Percentiles rank a stretch among this genome's conserved stretches.
phyloP scores from a whole-genome alignment of 2,329 filamentous ascomycete genomes.

The Cadophora luteo-olivacea region DNA sequence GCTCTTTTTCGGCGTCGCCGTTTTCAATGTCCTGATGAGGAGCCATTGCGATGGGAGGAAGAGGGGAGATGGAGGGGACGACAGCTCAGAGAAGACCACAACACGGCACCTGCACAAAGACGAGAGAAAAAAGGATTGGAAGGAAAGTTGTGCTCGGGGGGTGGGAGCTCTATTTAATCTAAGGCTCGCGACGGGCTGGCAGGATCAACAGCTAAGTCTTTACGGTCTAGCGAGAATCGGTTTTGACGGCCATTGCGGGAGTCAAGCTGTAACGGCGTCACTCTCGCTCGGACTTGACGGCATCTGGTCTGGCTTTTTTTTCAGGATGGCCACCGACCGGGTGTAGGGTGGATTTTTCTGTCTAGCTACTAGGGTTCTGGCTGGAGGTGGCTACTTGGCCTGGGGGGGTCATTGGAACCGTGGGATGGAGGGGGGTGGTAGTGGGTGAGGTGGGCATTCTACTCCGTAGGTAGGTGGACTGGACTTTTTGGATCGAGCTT shows the following conservation, averaged over 20 bases:
- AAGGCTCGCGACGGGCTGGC: conserved; percentile 15
- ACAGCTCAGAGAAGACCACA: conserved; percentile 15
- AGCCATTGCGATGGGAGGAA: conserved; percentile 33
- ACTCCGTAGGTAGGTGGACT: too few species aligned
- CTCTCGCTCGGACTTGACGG: conserved; percentile 28
- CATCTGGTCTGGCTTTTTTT: conserved; percentile 7
- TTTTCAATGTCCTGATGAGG: conserved; percentile 36
- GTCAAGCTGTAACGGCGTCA: conserved; percentile 21
- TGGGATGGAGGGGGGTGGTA: conserved; percentile 17
- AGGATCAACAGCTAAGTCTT: conserved; percentile 22
- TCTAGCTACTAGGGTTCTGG: neutral
- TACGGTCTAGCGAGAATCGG: conserved; percentile 22
- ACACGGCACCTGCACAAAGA: conserved; percentile 18
- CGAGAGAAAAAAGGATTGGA: conserved; percentile 21
- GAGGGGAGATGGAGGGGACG: conserved; percentile 4
- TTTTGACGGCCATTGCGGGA: conserved; percentile 24
- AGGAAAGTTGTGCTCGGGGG: conserved; percentile 8
- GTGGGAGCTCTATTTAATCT: conserved; percentile 25
- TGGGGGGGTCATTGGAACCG: conserved; percentile 3
- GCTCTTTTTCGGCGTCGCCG: conserved; percentile 37
- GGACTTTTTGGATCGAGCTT: neutral
- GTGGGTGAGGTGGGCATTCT: conserved; percentile 2
- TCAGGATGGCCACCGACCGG: neutral
- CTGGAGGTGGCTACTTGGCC: neutral
- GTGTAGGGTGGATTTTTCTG: conserved; percentile 4